A percentile compares a stretch with the other conserved stretches of the same genome.
phyloP scores from a whole-genome alignment of 139 green algal species.

The Tetradesmus obliquus region DNA sequence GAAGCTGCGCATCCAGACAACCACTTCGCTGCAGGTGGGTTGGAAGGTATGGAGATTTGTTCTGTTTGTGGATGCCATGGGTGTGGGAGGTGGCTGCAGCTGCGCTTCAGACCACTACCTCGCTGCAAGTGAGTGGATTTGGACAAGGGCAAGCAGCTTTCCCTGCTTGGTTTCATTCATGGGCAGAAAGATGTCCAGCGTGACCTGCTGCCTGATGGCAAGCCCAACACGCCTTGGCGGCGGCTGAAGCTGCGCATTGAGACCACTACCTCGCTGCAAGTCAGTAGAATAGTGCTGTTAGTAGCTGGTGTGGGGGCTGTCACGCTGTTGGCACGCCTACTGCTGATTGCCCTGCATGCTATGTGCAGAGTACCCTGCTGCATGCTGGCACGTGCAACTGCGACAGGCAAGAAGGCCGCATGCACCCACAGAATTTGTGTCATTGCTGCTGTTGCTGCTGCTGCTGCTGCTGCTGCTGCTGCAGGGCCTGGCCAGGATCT shows the following conservation, averaged over 20 bases:
- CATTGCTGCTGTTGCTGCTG: neutral
- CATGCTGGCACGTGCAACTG: neutral
- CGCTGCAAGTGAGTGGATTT: too few relatives aligned
- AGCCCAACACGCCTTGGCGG: constrained; percentile 29
- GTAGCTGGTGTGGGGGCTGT: neutral
- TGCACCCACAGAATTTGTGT: too few relatives aligned
- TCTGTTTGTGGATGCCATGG: neutral
- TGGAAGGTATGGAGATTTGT: too few relatives aligned
- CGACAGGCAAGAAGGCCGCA: too few relatives aligned
- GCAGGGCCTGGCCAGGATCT: neutral
- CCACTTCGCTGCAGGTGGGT: neutral
- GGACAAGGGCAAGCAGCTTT: too few relatives aligned
- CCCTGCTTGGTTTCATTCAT: too few relatives aligned
- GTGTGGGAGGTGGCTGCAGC: neutral
- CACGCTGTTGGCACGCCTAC: too few relatives aligned
- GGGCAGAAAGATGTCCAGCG: neutral
- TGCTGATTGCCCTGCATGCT: neutral
- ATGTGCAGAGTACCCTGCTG: neutral
- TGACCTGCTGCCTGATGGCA: constrained; percentile 14
- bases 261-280: neutral
- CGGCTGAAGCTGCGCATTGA: constrained; percentile 13
- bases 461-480: neutral
- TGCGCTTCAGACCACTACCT: neutral
- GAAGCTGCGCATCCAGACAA: neutral
- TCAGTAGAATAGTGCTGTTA: neutral